These are phyloP conservation scores for Lepidium campestre DNA, from an alignment of 441 rosid genomes.

Conservation along the genomic window DNA sequence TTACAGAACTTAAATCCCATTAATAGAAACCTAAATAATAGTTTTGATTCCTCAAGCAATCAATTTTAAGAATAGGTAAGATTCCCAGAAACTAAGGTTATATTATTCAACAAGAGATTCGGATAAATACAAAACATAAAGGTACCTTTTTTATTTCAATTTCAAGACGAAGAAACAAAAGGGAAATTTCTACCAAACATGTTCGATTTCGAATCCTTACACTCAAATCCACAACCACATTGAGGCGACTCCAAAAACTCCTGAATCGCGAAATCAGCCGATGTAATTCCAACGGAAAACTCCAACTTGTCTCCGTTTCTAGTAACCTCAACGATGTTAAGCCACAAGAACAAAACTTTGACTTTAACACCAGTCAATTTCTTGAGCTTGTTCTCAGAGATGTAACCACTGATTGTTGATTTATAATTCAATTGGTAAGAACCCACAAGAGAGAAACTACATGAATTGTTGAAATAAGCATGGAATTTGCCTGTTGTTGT, in stretches of 20 bases:
- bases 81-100: neutral
- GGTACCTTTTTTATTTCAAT: neutral
- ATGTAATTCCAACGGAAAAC: constrained; percentile 87
- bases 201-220: constrained; percentile 26
- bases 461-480: constrained; percentile 52
- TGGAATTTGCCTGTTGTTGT: constrained; percentile 50
- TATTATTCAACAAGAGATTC: constrained; percentile 16
- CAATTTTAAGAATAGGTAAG: neutral
- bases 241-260: constrained; percentile 78
- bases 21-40: neutral
- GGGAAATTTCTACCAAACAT: constrained; percentile 28
- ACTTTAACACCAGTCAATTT: constrained; percentile 65
- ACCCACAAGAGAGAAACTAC: constrained; percentile 82
- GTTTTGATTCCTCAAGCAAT: constrained; percentile 12
- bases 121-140: neutral
- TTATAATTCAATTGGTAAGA: constrained; percentile 73
- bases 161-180: constrained; percentile 48
- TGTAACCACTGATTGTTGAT: constrained; percentile 60
- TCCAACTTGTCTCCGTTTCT: constrained; percentile 52
- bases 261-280: constrained; percentile 66
- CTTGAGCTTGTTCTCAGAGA: constrained; percentile 51
- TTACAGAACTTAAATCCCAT: neutral
- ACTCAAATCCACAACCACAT: constrained; percentile 89
- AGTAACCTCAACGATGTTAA: constrained; percentile 74
- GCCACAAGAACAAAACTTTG: constrained; percentile 75